phyloP scores from a whole-genome alignment of 1,284 basidiomycete species.

The Kalmanozyma brasiliensis region DNA sequence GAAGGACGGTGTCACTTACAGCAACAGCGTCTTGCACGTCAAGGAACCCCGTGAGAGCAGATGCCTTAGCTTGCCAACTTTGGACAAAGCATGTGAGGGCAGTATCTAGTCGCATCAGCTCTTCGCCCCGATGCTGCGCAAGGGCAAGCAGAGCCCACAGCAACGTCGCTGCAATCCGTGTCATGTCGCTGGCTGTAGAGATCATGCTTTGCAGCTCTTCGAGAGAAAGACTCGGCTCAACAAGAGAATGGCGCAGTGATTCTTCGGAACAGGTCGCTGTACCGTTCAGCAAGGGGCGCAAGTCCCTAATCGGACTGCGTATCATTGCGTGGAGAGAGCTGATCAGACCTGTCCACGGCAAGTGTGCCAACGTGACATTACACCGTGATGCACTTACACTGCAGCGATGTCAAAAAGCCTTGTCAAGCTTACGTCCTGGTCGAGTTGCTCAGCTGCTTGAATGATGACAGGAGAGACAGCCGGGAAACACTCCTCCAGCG shows the following conservation, averaged over 20 bases:
- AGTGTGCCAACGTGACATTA: no score
- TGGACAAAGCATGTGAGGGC: conserved; percentile 29
- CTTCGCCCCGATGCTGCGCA: conserved; percentile 25
- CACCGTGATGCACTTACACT: conserved; percentile 6
- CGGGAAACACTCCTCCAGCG: conserved; percentile 22
- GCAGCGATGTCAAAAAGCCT: conserved; percentile 13
- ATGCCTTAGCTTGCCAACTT: conserved; percentile 16
- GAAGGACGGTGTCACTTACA: conserved; percentile 5
- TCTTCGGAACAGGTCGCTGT: neutral
- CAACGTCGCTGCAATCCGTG: conserved; percentile 16
- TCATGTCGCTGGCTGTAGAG: conserved; percentile 17
- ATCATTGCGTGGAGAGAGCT: no score
- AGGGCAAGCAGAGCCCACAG: conserved; percentile 31
- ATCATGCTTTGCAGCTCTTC: conserved; percentile 4
- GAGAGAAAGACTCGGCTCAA: neutral
- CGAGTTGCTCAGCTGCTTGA: conserved; percentile 7
- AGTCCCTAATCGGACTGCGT: conserved; percentile 21
- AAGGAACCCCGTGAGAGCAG: no score
- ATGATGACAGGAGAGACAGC: conserved; percentile 22
- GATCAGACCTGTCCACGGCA: no score
- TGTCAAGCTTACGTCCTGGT: neutral
- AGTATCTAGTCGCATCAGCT: conserved; percentile 18
- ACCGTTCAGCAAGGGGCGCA: conserved; percentile 8
- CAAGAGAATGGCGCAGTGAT: neutral
- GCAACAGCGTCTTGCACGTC: conserved; percentile 6